Evolutionary conservation across 345 rosid genomes (phyloP).

Genomic region (Angophora floribunda): DNA sequence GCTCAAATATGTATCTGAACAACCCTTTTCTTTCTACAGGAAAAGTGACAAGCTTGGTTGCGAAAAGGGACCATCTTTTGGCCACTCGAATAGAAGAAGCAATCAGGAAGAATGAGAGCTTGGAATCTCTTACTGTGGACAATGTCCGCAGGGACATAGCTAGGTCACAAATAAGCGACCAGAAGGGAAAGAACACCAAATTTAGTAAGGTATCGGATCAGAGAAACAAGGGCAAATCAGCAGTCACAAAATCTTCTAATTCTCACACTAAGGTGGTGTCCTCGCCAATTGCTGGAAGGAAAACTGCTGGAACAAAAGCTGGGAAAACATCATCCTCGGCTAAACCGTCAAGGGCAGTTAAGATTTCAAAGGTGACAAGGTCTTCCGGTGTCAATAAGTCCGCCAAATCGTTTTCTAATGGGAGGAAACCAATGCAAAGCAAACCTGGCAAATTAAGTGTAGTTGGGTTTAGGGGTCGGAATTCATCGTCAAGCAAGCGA

Average conservation of each 20-base stretch:
- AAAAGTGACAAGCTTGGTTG: conserved; percentile 82
- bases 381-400: conserved; percentile 5
- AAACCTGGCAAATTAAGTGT: conserved; percentile 46
- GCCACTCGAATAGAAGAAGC: conserved; percentile 75
- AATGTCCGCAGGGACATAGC: conserved; percentile 60
- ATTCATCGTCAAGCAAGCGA: conserved; percentile 32
- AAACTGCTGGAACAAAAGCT: conserved; percentile 21
- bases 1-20: background rate
- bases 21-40: conserved; percentile 26
- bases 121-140: conserved; percentile 60
- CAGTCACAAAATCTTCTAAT: conserved; percentile 6
- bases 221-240: conserved; percentile 23
- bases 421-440: conserved; percentile 10
- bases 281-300: conserved; percentile 11
- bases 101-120: conserved; percentile 73
- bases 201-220: background rate
- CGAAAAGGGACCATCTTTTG: conserved; percentile 44
- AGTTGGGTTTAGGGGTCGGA: conserved; percentile 67
- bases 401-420: background rate
- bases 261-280: conserved; percentile 7
- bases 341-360: conserved; percentile 23
- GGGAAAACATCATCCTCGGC: conserved; percentile 19
- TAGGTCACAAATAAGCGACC: conserved; percentile 50
- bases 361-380: conserved; percentile 9
- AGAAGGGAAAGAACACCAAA: conserved; percentile 45